Evolutionary conservation across 768 basidiomycete genomes (phyloP).

Genomic region (Pleurotus salmoneostramineus): DNA sequence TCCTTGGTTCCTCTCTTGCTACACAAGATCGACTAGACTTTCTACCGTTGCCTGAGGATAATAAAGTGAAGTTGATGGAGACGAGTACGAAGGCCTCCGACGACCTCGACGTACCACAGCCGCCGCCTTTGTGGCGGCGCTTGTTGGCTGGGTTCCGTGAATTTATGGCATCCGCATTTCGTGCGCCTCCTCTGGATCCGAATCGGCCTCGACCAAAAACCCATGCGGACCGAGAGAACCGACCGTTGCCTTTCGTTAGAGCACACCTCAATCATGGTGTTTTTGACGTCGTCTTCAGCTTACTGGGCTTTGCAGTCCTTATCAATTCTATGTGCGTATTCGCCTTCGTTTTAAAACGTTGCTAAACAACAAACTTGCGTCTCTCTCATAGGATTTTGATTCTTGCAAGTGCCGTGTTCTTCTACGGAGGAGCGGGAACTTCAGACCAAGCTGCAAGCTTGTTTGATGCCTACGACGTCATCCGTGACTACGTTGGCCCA

Average conservation of each 20-base stretch:
- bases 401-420: constrained; percentile 81
- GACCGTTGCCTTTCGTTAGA: constrained; percentile 47
- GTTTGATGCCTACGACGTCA: constrained; percentile 80
- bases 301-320: constrained; percentile 82
- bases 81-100: constrained; percentile 17
- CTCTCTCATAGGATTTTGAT: constrained; percentile 62
- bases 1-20: constrained; percentile 81
- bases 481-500: constrained; percentile 62
- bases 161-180: constrained; percentile 7
- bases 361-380: constrained; percentile 8
- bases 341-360: background rate
- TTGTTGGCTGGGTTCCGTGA: background rate
- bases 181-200: background rate
- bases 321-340: constrained; percentile 76
- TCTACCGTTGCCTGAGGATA: constrained; percentile 16
- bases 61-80: constrained; percentile 12
- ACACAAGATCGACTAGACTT: constrained; percentile 70
- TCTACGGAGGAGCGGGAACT: constrained; percentile 31
- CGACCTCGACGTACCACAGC: constrained; percentile 10
- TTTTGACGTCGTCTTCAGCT: constrained; percentile 60
- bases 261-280: constrained; percentile 65
- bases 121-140: background rate
- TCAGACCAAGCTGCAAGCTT: constrained; percentile 51
- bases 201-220: constrained; percentile 17
- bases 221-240: constrained; percentile 57